phyloP scores from a whole-genome alignment of 306 rosid genomes.

The Dalbergia cochinchinensis region DNA sequence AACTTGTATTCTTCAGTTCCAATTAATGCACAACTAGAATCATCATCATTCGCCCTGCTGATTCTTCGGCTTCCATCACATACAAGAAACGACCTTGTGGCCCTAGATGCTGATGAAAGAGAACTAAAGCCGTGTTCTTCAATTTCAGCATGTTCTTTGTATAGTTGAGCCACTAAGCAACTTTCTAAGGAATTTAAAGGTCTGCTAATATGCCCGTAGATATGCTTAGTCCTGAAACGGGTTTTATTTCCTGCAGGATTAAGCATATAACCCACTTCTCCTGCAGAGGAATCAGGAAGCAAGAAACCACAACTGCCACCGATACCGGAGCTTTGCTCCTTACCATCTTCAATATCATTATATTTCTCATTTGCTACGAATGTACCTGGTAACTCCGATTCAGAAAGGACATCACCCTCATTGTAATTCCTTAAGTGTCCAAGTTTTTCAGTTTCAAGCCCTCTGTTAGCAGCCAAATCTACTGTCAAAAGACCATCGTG shows the following conservation, averaged over 20 bases:
- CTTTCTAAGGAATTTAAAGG: conserved; percentile 75
- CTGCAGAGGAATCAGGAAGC: conserved; percentile 37
- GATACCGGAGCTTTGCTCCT: conserved; percentile 40
- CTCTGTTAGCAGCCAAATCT: conserved; percentile 51
- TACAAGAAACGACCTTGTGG: conserved; percentile 58
- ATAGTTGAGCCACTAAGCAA: conserved; percentile 83
- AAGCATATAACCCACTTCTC: conserved; percentile 52
- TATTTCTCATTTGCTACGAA: conserved; percentile 27
- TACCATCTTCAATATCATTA: conserved; percentile 46
- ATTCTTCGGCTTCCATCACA: conserved; percentile 60
- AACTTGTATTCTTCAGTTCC: conserved; percentile 45
- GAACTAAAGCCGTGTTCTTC: conserved; percentile 53
- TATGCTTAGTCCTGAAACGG: conserved; percentile 50
- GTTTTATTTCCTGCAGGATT: conserved; percentile 50
- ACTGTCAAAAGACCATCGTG: conserved; percentile 45
- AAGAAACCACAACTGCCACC: conserved; percentile 42
- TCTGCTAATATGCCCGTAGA: conserved; percentile 44
- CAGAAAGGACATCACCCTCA: conserved; percentile 51
- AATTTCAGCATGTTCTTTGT: conserved; percentile 59
- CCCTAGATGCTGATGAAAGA: conserved; percentile 51
- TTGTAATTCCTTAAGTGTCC: conserved; percentile 31
- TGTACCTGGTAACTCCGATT: conserved; percentile 38
- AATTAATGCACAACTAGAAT: conserved; percentile 40
- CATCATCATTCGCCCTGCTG: conserved; percentile 46
- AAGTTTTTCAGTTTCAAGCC: conserved; percentile 44